Base-by-base conservation (phyloP, 257 asterid genomes). In the Solanum paucissectum region DNA sequence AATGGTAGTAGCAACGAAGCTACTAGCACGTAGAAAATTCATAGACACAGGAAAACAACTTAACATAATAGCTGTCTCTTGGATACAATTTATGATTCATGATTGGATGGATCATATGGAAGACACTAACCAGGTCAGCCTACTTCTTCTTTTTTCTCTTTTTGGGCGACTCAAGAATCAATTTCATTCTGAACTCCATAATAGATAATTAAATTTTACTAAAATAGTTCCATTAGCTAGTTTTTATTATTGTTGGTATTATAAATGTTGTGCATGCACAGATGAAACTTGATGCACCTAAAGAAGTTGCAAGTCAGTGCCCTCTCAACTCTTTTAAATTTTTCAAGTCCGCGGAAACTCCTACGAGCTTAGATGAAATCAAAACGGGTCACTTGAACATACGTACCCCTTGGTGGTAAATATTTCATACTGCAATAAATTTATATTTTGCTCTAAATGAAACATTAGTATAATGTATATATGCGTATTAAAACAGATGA, bases 41-140 rank as follows among this genome's bases (percentile, higher is more conserved):
- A 23, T 72, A 2, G 96, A 93, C 69, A 93, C 96, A 0, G 96
- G 94, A 12, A 93, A 93, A 29, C 98, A 94, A 81, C 90, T 94
- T 89, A 94, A 94, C 86, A 55, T 94, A 90, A 93, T 94, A 9
- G 98, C 96, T 12, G 96, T 94, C 3, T 86, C 96, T 2, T 93
- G 98, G 98, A 93, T 94, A 14, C 96, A 94, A 55, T 94, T 94
- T 73, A 93, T 94, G 98, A 83, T 94, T 6, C 98, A 93, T 37
- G 60, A 52, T 52, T 58, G 66, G 66, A 58, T 58, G 12, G 66
- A 58, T 23, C 66, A 21, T 58, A 7, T 58, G 66, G 66, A 58
- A 58, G 66, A 58, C 23, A 58, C 66, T 20, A 21, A 58, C 11
- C 66, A 52, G 60, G 60, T 49, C 60, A 44, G 44, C 12, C 44